Conservation (phyloP, 108 stramenopile genomes). For the Halocafeteria seosinensis region DNA sequence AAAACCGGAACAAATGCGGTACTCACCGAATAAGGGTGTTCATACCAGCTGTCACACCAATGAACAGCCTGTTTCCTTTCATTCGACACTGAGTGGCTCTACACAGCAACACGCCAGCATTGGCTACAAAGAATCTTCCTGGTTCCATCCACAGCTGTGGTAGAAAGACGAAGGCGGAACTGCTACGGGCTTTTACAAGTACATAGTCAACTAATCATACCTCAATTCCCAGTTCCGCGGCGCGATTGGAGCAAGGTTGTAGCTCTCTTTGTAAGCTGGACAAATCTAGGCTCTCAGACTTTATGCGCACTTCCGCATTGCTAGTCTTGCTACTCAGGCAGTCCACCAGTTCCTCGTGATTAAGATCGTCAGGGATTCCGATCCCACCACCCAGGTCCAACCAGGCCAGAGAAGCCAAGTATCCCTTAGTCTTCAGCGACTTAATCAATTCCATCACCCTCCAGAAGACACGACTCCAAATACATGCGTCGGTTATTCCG, state of each 20-base stretch:
- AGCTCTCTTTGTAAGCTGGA: no score
- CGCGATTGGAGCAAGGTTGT: no score
- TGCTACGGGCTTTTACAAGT: no score
- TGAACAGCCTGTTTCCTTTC: background rate
- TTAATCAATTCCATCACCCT: background rate
- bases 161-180: no score
- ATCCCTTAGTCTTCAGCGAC: no score
- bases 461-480: background rate
- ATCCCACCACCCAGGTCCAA: background rate
- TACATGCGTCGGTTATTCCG: background rate
- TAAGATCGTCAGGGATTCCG: background rate
- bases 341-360: background rate
- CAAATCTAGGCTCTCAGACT: no score
- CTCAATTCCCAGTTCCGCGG: no score
- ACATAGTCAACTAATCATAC: no score
- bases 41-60: background rate
- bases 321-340: no score
- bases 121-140: background rate
- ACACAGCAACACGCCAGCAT: background rate
- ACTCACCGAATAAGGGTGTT: background rate
- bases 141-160: background rate
- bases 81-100: background rate
- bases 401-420: no score
- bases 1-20: no score
- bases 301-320: no score